phyloP scores from a whole-genome alignment of 257 asterid genomes.

The Ilex aquifolium region DNA sequence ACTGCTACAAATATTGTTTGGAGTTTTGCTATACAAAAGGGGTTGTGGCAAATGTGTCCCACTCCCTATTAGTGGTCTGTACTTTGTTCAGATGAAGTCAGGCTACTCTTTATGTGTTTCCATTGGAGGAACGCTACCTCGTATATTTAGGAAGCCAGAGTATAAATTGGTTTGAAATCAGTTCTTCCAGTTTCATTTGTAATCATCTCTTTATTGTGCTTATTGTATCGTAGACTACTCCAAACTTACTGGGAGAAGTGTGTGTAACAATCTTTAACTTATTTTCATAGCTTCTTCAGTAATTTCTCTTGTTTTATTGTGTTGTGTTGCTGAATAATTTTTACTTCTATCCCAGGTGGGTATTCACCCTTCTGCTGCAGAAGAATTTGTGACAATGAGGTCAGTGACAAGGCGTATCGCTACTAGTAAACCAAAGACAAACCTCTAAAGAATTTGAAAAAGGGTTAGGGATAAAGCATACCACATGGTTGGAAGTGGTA shows the following conservation, averaged over 20 bases:
- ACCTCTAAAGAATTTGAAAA: slow-evolving; percentile 19
- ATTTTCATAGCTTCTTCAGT: too few relatives aligned
- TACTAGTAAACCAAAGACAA: slow-evolving; percentile 62
- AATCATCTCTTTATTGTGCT: too few relatives aligned
- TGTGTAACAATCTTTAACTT: too few relatives aligned
- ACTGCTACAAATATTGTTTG: not conserved
- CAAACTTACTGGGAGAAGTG: too few relatives aligned
- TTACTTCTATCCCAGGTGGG: slow-evolving; percentile 50
- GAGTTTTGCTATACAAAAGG: not conserved
- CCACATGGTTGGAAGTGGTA: not conserved
- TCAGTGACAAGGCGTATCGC: slow-evolving; percentile 54
- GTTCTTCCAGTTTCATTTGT: too few relatives aligned
- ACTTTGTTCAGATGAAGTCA: not conserved
- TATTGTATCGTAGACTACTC: too few relatives aligned
- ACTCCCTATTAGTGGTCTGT: not conserved
- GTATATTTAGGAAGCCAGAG: too few relatives aligned
- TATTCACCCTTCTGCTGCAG: slow-evolving; percentile 97
- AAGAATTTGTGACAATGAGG: slow-evolving; percentile 94
- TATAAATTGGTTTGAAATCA: too few relatives aligned
- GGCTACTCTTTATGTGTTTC: too few relatives aligned
- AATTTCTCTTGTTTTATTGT: too few relatives aligned
- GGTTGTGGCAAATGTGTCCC: not conserved
- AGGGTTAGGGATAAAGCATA: not conserved
- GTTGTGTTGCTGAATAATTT: not conserved
- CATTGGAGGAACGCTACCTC: too few relatives aligned